These are phyloP conservation scores for Apiotrichum laibachii DNA, from an alignment of 1,284 basidiomycete genomes.

Conservation along the genomic window DNA sequence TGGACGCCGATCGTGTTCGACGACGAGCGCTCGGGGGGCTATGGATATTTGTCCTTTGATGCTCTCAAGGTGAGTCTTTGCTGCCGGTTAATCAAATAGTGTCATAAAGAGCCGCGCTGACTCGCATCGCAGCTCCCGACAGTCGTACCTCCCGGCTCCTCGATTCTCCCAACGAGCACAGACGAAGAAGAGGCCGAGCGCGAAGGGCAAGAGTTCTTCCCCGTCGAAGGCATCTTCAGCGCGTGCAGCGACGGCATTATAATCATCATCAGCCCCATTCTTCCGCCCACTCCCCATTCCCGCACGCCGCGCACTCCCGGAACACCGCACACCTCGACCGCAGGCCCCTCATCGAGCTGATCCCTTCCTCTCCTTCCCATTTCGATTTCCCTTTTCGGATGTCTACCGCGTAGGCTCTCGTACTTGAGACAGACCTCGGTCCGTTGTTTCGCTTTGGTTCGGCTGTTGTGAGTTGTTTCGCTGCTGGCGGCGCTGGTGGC, in stretches of 20 bases:
- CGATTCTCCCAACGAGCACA: conserved; percentile 27
- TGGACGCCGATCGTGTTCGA: conserved; percentile 36
- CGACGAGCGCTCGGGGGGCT: conserved; percentile 31
- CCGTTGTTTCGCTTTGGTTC: no score
- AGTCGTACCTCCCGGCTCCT: not conserved
- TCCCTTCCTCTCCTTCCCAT: no score
- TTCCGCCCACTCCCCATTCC: not conserved
- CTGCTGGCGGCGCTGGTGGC: no score
- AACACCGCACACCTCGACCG: no score
- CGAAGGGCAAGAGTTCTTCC: conserved; percentile 39
- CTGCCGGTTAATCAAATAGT: no score
- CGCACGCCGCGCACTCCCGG: no score
- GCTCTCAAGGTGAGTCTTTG: conserved; percentile 35
- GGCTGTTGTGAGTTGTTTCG: no score
- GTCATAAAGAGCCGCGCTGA: not conserved
- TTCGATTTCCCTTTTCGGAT: no score
- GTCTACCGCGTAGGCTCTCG: no score
- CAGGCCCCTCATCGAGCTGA: no score
- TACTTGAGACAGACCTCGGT: no score
- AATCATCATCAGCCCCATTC: conserved; percentile 35
- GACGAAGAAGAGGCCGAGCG: conserved; percentile 36
- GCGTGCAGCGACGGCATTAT: conserved; percentile 40
- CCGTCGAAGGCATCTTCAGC: conserved; percentile 44
- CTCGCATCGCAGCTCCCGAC: not conserved
- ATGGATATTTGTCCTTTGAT: conserved; percentile 37